Conservation (phyloP, 805 yeast species). For the Starmerella bacillaris region DNA sequence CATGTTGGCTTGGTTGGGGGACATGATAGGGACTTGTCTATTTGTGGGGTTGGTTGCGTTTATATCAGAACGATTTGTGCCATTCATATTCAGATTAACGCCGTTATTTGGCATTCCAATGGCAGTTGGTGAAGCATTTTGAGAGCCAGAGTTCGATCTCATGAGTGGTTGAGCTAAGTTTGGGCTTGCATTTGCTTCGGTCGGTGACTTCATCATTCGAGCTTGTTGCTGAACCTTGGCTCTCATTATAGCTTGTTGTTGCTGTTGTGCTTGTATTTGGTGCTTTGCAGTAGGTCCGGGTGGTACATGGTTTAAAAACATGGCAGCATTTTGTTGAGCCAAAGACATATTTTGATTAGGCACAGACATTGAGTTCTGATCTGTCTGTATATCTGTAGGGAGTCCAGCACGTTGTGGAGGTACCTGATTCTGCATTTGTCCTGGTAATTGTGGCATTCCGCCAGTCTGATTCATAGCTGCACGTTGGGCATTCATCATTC, state of each 20-base stretch:
- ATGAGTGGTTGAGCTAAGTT: constrained; percentile 1
- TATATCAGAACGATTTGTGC: no score
- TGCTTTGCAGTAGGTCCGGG: constrained; percentile 16
- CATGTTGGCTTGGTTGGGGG: no score
- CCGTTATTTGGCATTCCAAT: neutral
- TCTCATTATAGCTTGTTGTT: constrained; percentile 12
- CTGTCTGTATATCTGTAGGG: no score
- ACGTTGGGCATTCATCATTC: no score
- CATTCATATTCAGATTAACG: neutral
- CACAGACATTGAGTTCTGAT: no score
- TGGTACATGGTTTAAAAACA: constrained; percentile 10
- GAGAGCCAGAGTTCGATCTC: constrained; percentile 4
- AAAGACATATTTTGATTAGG: neutral
- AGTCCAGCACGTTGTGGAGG: no score
- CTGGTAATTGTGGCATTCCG: no score
- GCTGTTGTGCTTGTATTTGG: constrained; percentile 16
- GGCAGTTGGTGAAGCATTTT: no score
- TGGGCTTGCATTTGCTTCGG: constrained; percentile 1
- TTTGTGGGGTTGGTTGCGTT: no score
- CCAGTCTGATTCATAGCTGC: no score
- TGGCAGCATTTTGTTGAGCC: neutral
- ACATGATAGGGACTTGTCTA: no score
- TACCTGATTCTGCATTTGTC: no score
- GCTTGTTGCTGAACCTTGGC: constrained; percentile 10
- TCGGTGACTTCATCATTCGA: constrained; percentile 1